A percentile compares a stretch with the other conserved stretches of the same genome.
These are phyloP conservation scores for Rhynchospora pubera DNA, from an alignment of 176 grass and related monocot genomes.

Conservation along the genomic window DNA sequence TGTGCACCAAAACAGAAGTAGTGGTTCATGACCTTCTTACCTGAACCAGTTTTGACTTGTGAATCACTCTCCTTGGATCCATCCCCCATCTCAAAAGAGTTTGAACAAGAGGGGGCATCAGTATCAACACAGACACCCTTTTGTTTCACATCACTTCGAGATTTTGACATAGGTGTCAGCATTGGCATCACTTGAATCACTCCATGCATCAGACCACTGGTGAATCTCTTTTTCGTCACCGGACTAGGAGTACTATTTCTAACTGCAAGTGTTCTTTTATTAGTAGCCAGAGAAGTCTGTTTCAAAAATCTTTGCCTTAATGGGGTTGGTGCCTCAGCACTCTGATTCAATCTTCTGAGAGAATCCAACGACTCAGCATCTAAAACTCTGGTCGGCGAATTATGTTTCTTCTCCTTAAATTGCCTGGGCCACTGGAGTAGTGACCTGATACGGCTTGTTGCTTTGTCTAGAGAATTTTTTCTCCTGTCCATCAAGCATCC, in stretches of 20 bases:
- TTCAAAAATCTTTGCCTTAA: slow-evolving; percentile 60
- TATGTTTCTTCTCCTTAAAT: slow-evolving; percentile 47
- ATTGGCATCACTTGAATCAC: slow-evolving; percentile 81
- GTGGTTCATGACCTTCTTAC: slow-evolving; percentile 50
- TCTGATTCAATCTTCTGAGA: slow-evolving; percentile 46
- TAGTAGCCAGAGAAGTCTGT: slow-evolving; percentile 40
- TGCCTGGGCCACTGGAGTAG: slow-evolving; percentile 68
- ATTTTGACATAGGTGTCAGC: slow-evolving; percentile 32
- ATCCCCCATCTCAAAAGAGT: slow-evolving; percentile 33
- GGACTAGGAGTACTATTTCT: slow-evolving; percentile 55
- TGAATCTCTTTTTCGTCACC: slow-evolving; percentile 59
- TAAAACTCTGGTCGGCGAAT: slow-evolving; percentile 30
- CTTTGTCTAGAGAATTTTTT: slow-evolving; percentile 49
- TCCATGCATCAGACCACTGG: slow-evolving; percentile 59
- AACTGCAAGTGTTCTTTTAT: slow-evolving; percentile 60
- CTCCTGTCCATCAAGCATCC: slow-evolving; percentile 42
- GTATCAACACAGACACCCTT: slow-evolving; percentile 50
- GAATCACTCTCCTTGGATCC: slow-evolving; percentile 9
- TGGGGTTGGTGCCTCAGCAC: slow-evolving; percentile 49
- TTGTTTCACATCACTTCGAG: slow-evolving; percentile 30
- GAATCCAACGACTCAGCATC: slow-evolving; percentile 44
- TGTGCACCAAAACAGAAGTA: slow-evolving; percentile 80
- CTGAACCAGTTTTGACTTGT: slow-evolving; percentile 35
- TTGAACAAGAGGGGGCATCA: slow-evolving; percentile 59
- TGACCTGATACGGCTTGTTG: slow-evolving; percentile 69